A percentile compares a stretch with the other conserved stretches of the same genome.
Conservation (phyloP, 176 grass and related monocot species). For the Bonia amplexicaulis region DNA sequence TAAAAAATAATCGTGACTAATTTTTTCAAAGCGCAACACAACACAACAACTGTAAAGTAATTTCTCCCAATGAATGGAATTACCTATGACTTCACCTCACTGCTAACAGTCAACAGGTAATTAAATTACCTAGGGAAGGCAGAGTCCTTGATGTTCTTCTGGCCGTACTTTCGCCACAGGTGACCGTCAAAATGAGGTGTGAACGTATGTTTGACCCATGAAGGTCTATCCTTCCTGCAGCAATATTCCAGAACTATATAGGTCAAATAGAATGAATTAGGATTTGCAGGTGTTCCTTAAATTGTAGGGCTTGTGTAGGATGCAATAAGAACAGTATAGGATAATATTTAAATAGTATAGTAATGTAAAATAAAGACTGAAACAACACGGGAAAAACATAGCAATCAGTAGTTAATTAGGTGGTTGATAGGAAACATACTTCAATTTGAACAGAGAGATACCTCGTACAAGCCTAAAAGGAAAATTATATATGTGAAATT, state of each 20-base stretch:
- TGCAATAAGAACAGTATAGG: not conserved
- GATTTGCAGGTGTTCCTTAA: not conserved
- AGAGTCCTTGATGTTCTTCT: constrained; percentile 61
- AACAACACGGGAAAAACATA: no score
- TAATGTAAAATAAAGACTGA: not conserved
- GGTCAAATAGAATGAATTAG: not conserved
- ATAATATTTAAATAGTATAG: not conserved
- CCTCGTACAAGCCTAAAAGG: not conserved
- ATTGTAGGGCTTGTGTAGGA: not conserved
- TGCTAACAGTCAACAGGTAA: not conserved
- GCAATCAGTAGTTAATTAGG: no score
- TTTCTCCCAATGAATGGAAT: not conserved
- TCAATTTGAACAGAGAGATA: not conserved
- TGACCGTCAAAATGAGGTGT: constrained; percentile 62
- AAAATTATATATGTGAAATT: not conserved
- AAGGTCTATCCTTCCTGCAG: constrained; percentile 41
- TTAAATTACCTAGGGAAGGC: constrained; percentile 53
- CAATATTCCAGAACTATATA: not conserved
- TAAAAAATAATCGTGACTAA: not conserved
- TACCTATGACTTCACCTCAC: not conserved
- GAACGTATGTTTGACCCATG: constrained; percentile 41
- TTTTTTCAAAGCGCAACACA: not conserved
- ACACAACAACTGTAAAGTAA: not conserved
- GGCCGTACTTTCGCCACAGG: constrained; percentile 66
- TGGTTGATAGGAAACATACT: no score